Conservation (phyloP, 1,284 basidiomycete species). For the Malassezia yamatoensis region DNA sequence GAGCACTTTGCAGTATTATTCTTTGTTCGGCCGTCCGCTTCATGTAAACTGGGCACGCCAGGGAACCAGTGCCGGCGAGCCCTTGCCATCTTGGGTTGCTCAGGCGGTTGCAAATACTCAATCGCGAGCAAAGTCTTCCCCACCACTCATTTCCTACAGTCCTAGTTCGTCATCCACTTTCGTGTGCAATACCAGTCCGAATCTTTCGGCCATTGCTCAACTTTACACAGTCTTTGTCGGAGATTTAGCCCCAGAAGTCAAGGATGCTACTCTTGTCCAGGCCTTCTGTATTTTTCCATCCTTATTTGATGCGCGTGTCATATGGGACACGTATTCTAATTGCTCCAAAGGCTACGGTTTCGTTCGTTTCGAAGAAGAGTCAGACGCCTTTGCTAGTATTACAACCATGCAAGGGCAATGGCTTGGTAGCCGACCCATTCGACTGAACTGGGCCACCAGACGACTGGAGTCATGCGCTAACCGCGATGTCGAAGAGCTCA, state of each 20-base stretch:
- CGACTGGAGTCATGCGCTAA: not conserved
- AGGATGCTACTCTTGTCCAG: conserved; percentile 88
- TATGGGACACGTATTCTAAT: conserved; percentile 99
- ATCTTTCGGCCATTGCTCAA: not conserved
- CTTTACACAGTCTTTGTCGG: conserved; percentile 79
- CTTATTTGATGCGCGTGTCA: conserved; percentile 90
- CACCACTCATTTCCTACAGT: not conserved
- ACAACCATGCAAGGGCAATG: conserved; percentile 99
- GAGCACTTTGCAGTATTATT: conserved; percentile 85
- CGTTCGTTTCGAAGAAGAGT: conserved; percentile 86
- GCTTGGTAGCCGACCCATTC: conserved; percentile 90
- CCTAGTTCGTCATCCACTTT: not conserved
- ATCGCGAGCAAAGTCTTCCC: not conserved
- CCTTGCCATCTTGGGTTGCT: not conserved
- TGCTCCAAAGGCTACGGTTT: conserved; percentile 91
- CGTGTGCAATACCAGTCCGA: not conserved
- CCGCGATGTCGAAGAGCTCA: not conserved
- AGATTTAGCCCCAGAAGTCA: conserved; percentile 92
- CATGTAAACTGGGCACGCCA: conserved; percentile 45
- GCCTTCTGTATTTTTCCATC: conserved; percentile 90
- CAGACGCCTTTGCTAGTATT: conserved; percentile 94
- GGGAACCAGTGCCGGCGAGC: conserved; percentile 20
- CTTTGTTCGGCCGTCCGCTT: conserved; percentile 76
- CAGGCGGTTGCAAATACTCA: not conserved
- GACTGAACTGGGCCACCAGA: conserved; percentile 97